Conservation (phyloP, 805 yeast genomes). For the Kuraishia piskuri region DNA sequence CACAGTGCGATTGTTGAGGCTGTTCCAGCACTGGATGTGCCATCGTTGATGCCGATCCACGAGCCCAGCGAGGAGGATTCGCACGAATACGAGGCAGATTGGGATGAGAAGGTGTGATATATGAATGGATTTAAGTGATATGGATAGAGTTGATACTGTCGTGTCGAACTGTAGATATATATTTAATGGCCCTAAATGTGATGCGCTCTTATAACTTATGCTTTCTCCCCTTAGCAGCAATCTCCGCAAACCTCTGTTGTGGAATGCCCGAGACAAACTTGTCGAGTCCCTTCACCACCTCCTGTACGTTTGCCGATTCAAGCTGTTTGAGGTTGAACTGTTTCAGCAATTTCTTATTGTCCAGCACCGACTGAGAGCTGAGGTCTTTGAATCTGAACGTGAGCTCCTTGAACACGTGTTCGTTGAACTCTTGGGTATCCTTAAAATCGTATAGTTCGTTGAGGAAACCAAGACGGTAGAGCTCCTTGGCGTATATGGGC, state of each 20-base stretch:
- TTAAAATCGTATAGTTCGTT: slow-evolving; percentile 34
- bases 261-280: slow-evolving; percentile 72
- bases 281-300: slow-evolving; percentile 58
- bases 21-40: slow-evolving; percentile 6
- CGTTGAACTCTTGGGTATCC: slow-evolving; percentile 33
- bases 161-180: neutral
- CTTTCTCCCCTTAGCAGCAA: slow-evolving; percentile 44
- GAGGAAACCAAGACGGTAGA: slow-evolving; percentile 50
- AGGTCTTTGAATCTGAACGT: slow-evolving; percentile 29
- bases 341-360: slow-evolving; percentile 36
- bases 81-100: slow-evolving; percentile 47
- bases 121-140: no score
- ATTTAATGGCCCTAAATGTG: no score
- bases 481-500: slow-evolving; percentile 53
- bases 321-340: slow-evolving; percentile 22
- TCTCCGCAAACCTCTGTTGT: slow-evolving; percentile 50
- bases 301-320: slow-evolving; percentile 49
- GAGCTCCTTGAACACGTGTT: slow-evolving; percentile 26
- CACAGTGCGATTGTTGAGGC: slow-evolving; percentile 17
- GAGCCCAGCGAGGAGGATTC: slow-evolving; percentile 44
- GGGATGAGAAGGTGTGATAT: slow-evolving; percentile 28
- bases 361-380: slow-evolving; percentile 33
- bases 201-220: slow-evolving; percentile 43
- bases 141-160: slow-evolving; percentile 4
- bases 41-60: slow-evolving; percentile 30